phyloP scores from a whole-genome alignment of 805 yeast genomes.

The Limtongia smithiae region DNA sequence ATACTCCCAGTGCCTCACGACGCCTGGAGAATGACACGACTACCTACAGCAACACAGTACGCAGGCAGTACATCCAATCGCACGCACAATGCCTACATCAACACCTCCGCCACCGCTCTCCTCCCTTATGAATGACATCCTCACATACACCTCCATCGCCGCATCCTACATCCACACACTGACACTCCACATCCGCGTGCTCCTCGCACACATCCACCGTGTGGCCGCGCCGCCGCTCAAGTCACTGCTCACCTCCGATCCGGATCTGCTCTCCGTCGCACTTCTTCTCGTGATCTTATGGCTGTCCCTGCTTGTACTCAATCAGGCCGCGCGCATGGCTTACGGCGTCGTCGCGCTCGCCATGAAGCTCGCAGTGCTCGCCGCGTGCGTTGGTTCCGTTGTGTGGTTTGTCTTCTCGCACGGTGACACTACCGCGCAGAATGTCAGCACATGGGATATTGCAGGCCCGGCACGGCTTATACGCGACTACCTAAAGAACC shows the following conservation, averaged over 20 bases:
- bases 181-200: neutral
- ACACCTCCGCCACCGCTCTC: no score
- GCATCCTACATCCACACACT: no score
- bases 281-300: conserved; percentile 24
- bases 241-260: conserved; percentile 16
- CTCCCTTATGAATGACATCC: no score
- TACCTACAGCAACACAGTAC: no score
- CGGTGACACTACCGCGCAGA: neutral
- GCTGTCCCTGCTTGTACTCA: conserved; percentile 26
- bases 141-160: no score
- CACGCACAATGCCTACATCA: no score
- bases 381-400: conserved; percentile 11
- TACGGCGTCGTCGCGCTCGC: conserved; percentile 23
- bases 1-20: no score
- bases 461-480: no score
- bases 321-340: conserved; percentile 25
- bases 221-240: conserved; percentile 12
- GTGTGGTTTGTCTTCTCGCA: conserved; percentile 11
- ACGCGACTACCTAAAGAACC: no score
- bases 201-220: conserved; percentile 2
- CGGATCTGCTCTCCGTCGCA: conserved; percentile 23
- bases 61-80: no score
- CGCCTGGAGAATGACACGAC: no score
- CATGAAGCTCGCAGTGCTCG: conserved; percentile 12
- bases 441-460: no score